phyloP scores from a whole-genome alignment of 352 stramenopile species.

The Globisporangium cederbergense region DNA sequence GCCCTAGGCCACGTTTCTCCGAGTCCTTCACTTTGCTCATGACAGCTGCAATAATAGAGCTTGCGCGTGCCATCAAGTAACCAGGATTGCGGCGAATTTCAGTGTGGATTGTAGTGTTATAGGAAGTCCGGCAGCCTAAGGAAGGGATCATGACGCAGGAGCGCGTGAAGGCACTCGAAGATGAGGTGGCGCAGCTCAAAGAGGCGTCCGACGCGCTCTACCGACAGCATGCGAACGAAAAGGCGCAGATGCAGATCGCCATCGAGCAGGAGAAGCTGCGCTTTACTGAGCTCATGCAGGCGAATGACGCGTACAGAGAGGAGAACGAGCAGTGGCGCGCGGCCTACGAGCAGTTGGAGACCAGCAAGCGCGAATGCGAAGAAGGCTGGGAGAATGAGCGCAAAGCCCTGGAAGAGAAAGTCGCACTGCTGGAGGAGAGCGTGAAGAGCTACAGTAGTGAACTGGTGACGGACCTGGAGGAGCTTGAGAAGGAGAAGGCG shows the following conservation, averaged over 20 bases:
- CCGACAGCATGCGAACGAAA: slow-evolving; percentile 65
- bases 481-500: slow-evolving; percentile 48
- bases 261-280: slow-evolving; percentile 63
- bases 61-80: background rate
- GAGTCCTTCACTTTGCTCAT: no score
- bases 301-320: slow-evolving; percentile 41
- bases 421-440: slow-evolving; percentile 44
- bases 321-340: slow-evolving; percentile 58
- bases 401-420: slow-evolving; percentile 47
- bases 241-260: slow-evolving; percentile 71
- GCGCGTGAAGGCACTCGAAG: slow-evolving; percentile 31
- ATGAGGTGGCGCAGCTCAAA: slow-evolving; percentile 51
- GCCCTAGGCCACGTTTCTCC: no score
- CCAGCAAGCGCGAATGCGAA: slow-evolving; percentile 41
- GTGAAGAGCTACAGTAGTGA: slow-evolving; percentile 48
- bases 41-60: no score
- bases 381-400: slow-evolving; percentile 44
- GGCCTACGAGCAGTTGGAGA: slow-evolving; percentile 58
- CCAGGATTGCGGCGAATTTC: no score
- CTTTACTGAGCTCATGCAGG: slow-evolving; percentile 37
- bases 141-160: slow-evolving; percentile 25
- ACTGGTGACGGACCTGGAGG: slow-evolving; percentile 41
- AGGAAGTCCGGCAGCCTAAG: no score
- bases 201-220: slow-evolving; percentile 60
- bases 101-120: background rate